phyloP scores from a whole-genome alignment of 1,284 basidiomycete species.

The Cryptococcus sp. region DNA sequence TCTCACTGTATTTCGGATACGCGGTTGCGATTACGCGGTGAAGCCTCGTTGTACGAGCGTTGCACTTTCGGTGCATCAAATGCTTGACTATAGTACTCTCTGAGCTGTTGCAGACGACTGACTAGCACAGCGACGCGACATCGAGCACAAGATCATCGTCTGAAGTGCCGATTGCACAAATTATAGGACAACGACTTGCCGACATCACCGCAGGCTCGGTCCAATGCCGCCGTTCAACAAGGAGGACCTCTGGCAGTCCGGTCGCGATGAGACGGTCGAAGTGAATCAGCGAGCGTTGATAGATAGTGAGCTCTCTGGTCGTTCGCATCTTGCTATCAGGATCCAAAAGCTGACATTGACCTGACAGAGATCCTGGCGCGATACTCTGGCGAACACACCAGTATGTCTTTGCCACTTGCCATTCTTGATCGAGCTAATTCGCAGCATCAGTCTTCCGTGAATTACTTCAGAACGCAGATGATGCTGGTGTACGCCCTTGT shows the following conservation, averaged over 20 bases:
- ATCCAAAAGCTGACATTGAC: not conserved
- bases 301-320: constrained; percentile 61
- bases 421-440: constrained; percentile 10
- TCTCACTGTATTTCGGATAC: no score
- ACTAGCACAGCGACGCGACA: no score
- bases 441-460: constrained; percentile 73
- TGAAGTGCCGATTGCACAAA: no score
- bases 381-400: constrained; percentile 91
- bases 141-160: no score
- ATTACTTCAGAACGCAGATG: constrained; percentile 91
- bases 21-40: no score
- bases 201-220: not conserved
- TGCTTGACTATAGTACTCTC: no score
- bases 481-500: constrained; percentile 62
- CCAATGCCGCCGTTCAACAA: constrained; percentile 25
- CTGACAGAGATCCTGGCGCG: constrained; percentile 71
- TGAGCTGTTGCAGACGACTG: no score
- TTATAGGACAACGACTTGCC: no score
- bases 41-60: no score
- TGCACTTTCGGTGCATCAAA: no score
- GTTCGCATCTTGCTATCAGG: constrained; percentile 22
- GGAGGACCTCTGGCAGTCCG: constrained; percentile 46
- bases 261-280: constrained; percentile 61
- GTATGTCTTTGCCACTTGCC: constrained; percentile 46
- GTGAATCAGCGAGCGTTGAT: constrained; percentile 94